phyloP scores from a whole-genome alignment of 1,139 yeast genomes.

The Spencermartinsiella ligniputridi region DNA sequence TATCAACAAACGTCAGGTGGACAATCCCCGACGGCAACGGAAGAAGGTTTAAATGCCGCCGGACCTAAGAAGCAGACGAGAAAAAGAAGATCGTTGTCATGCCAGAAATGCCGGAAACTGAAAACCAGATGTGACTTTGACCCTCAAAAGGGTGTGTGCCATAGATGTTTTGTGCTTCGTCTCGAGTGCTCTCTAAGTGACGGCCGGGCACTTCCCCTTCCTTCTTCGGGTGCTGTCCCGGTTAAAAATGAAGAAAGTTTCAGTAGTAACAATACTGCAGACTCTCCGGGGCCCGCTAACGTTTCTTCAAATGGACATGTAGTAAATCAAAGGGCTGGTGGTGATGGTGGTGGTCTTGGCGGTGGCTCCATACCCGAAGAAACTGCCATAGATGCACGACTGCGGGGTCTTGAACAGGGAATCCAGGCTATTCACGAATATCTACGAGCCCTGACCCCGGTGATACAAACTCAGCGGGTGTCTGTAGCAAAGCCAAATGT shows the following conservation, averaged over 20 bases:
- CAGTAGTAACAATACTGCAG: too few relatives aligned
- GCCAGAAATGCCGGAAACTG: constrained; percentile 47
- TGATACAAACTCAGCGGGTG: background rate
- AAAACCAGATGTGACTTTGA: constrained; percentile 53
- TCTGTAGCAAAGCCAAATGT: background rate
- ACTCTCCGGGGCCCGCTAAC: background rate
- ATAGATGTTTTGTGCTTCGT: constrained; percentile 44
- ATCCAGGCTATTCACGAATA: background rate
- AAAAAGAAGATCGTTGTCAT: constrained; percentile 45
- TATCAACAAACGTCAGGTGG: too few relatives aligned
- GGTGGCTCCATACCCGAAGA: background rate
- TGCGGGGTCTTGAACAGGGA: background rate
- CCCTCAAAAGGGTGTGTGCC: constrained; percentile 40
- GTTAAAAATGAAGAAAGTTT: background rate
- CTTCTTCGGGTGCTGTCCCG: background rate
- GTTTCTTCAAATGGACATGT: background rate
- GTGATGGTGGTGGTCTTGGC: background rate
- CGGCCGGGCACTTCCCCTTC: background rate
- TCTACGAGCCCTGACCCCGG: background rate
- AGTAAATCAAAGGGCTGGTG: background rate
- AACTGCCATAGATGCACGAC: background rate
- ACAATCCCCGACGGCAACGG: background rate
- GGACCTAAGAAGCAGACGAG: constrained; percentile 22
- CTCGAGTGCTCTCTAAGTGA: constrained; percentile 43
- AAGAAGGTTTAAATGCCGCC: background rate